Conservation (phyloP, 192 early-diverging fungal species). For the Umbelopsis isabellina region DNA sequence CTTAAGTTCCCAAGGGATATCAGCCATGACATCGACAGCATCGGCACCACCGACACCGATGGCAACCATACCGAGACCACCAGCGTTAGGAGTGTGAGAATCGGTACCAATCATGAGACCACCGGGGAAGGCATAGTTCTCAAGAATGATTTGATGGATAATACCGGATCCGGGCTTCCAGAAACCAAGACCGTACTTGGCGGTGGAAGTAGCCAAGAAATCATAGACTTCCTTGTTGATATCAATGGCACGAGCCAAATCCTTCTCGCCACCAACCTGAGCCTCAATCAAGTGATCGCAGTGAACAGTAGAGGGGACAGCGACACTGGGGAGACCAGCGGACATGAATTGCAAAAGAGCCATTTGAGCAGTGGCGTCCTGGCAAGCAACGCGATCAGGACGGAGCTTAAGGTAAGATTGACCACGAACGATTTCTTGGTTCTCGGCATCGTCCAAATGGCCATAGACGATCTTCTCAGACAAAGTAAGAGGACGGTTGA, state of each 20-base stretch:
- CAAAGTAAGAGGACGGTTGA: conserved; percentile 88
- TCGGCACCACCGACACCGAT: conserved; percentile 98
- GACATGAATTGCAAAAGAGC: conserved; percentile 98
- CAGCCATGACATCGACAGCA: conserved; percentile 99
- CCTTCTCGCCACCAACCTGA: conserved; percentile 78
- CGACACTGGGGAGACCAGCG: conserved; percentile 81
- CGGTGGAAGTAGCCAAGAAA: conserved; percentile 81
- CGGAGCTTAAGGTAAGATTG: conserved; percentile 93
- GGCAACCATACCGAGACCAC: conserved; percentile 95
- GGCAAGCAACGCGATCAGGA: conserved; percentile 98
- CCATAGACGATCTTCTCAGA: conserved; percentile 99
- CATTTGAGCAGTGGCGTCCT: conserved; percentile 99
- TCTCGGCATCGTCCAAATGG: conserved; percentile 93
- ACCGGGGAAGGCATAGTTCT: conserved; percentile 98
- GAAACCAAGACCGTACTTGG: conserved; percentile 95
- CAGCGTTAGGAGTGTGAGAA: conserved; percentile 97
- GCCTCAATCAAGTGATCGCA: conserved; percentile 99
- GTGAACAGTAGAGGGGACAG: conserved; percentile 92
- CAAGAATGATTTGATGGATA: conserved; percentile 96
- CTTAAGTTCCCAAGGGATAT: conserved; percentile 99
- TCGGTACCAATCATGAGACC: conserved; percentile 97
- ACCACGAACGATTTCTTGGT: conserved; percentile 94
- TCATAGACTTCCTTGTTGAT: conserved; percentile 95
- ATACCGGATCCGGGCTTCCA: conserved; percentile 95
- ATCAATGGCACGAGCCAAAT: conserved; percentile 81